phyloP scores from a whole-genome alignment of 2,329 filamentous ascomycete genomes.

The Botrytis cinerea region DNA sequence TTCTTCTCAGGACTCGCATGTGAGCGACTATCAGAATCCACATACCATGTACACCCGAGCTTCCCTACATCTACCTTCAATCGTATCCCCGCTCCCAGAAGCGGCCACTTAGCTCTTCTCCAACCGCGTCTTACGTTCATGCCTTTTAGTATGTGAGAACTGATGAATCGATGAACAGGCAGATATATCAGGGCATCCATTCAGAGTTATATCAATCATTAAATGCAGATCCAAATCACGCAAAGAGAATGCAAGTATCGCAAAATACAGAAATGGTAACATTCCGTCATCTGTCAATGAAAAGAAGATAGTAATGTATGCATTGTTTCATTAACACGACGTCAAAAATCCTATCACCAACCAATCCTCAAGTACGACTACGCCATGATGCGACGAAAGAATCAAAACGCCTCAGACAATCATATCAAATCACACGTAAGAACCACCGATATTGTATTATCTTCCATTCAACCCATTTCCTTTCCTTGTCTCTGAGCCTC shows the following conservation, averaged over 20 bases:
- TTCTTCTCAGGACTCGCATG: background rate
- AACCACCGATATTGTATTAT: background rate
- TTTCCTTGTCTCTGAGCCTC: background rate
- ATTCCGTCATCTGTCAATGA: background rate
- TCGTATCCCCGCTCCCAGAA: background rate
- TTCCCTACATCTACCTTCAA: background rate
- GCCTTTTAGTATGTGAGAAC: background rate
- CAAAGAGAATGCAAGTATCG: background rate
- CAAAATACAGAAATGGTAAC: background rate
- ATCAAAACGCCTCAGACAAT: slow-evolving; percentile 1
- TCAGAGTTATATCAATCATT: background rate
- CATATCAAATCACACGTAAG: background rate
- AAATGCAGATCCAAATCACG: background rate
- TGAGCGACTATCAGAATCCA: background rate
- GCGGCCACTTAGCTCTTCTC: background rate
- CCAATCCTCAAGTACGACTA: background rate
- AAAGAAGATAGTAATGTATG: background rate
- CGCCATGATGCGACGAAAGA: background rate
- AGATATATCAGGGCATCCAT: background rate
- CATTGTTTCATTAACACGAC: background rate
- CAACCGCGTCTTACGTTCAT: background rate
- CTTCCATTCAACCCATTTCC: background rate
- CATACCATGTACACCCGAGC: background rate
- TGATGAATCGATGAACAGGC: background rate
- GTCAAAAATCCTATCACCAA: background rate